Base-by-base conservation (phyloP, 352 stramenopile genomes). In the Globisporangium irregulare region DNA sequence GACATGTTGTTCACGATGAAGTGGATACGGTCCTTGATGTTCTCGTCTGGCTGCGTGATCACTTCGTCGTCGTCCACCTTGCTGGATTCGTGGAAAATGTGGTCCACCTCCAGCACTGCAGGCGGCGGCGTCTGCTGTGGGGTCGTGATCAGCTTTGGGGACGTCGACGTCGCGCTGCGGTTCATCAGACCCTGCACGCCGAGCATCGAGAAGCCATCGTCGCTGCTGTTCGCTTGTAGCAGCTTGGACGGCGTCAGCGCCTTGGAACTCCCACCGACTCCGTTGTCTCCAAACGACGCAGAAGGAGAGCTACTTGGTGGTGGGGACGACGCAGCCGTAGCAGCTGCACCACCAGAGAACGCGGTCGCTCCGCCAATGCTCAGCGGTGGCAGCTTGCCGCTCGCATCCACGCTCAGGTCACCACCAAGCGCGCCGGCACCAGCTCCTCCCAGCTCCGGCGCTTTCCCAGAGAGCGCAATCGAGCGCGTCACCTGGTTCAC, bases 1-100 rank as follows among this genome's bases (percentile, higher is more conserved):
- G 97, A 98, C 76, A 99, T 95, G 76, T 99, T 99, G 82, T 99
- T 99, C 72, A 99, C 97, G 22, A 99, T 95, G 71, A 99, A 99
- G 75, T 99, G 96, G 69, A 99, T 97, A n/a, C 97, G 85, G 75
- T 99, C 97, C 63, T 98, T 88, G 56, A 99, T 73, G 24, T 67
- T 84, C 71, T 94, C 85, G 14, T 95, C 89, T 0, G 89, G 89
- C 64, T 96, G 87, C 51, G 75, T 68, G 29, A 93, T 74, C 14
- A 72, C 75, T 71, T 91, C 82, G 32, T 79, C 64, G 38, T 94
- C 85, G 43, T 94, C 83, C 20, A 88, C 64, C 4, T 73, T 68
- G 46, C 74, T 93, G 38, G 79, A 84, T 6, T 87, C 81, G 57
- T 93, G 77, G 70, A 96, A 95, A 66, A 96, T 96, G 72, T 93